Conservation (phyloP, 352 stramenopile genomes). For the Globisporangium yorkense region DNA sequence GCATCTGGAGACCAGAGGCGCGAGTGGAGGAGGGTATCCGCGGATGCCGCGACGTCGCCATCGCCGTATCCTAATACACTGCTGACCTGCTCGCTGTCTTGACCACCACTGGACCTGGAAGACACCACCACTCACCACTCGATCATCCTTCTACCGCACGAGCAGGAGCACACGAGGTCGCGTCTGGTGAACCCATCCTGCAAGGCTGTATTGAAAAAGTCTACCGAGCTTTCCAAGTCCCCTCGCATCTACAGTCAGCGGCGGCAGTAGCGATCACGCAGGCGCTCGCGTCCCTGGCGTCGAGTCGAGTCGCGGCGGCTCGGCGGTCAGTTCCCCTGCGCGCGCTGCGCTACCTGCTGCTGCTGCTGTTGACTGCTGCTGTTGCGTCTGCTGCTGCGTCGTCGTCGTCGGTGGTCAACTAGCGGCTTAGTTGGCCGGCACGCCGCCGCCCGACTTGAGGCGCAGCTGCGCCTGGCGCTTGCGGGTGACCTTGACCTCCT, state of each 20-base stretch:
- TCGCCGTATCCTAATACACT: constrained; percentile 6
- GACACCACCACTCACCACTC: background rate
- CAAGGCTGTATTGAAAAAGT: constrained; percentile 79
- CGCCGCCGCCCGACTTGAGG: constrained; percentile 84
- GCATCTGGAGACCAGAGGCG: background rate
- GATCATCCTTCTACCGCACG: background rate
- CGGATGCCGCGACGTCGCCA: background rate
- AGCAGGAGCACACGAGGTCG: background rate
- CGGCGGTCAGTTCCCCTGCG: background rate
- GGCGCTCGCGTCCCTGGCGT: background rate
- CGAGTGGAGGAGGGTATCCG: background rate
- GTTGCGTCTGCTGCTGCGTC: constrained; percentile 1
- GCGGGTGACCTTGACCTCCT: constrained; percentile 79
- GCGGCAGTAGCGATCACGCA: background rate
- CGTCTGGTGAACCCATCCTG: constrained; percentile 69
- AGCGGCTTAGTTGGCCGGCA: constrained; percentile 72
- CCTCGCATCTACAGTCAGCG: constrained; percentile 40
- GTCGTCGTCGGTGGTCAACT: constrained; percentile 8
- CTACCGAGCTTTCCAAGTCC: constrained; percentile 37
- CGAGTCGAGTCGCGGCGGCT: background rate
- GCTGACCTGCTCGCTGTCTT: background rate
- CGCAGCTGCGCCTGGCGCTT: constrained; percentile 87
- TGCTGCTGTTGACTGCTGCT: background rate
- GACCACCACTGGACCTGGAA: background rate
- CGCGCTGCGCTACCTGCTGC: background rate